A percentile compares a stretch with the other conserved stretches of the same genome.
These are phyloP conservation scores for Fraxinus sp. DNA, from an alignment of 305 asterid species.

Conservation along the genomic window DNA sequence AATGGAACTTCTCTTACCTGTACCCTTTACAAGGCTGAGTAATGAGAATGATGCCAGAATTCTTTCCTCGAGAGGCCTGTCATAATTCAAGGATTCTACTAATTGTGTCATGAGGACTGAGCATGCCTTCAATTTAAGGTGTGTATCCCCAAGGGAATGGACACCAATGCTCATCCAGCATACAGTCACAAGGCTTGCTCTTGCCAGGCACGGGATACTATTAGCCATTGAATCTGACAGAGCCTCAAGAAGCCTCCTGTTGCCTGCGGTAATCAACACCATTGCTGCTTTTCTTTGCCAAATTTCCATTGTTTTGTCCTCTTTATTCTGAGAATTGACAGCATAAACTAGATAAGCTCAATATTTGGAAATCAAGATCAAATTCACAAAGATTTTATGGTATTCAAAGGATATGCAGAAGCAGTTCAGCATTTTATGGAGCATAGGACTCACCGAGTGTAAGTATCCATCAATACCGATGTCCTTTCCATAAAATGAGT, in stretches of 20 bases:
- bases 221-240: conserved; percentile 59
- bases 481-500: conserved; percentile 23
- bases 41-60: conserved; percentile 61
- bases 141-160: conserved; percentile 37
- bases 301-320: conserved; percentile 41
- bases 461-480: conserved; percentile 9
- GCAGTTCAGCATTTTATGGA: neutral
- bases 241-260: conserved; percentile 44
- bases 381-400: neutral
- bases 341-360: neutral
- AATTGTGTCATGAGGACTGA: conserved; percentile 49
- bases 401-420: neutral
- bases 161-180: conserved; percentile 65
- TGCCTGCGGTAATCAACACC: conserved; percentile 46
- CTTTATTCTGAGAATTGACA: conserved; percentile 42
- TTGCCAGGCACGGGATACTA: conserved; percentile 67
- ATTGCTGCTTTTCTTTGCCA: conserved; percentile 59
- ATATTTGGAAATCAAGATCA: neutral
- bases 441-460: conserved; percentile 34
- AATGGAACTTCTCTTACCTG: conserved; percentile 43
- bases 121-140: conserved; percentile 42
- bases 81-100: conserved; percentile 39
- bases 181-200: conserved; percentile 66
- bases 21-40: conserved; percentile 47
- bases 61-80: conserved; percentile 55